Evolutionary conservation across 2,329 filamentous ascomycete genomes (phyloP).

Genomic region (Neoarthrinium moseri): DNA sequence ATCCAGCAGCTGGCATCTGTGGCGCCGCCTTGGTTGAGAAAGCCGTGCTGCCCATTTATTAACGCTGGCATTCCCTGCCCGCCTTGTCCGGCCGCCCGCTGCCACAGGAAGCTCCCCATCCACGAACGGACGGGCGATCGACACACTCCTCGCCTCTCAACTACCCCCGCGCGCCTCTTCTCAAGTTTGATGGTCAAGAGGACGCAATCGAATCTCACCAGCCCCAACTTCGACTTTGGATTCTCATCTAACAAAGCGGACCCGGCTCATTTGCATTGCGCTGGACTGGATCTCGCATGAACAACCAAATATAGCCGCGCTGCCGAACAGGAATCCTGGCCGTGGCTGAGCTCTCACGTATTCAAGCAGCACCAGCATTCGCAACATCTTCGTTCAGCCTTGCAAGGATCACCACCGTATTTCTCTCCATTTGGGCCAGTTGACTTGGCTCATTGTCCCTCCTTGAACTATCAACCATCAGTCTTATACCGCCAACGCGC

Average conservation of each 20-base stretch:
- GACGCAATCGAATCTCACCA: too few relatives aligned
- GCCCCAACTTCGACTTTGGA: background rate
- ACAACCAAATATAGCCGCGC: background rate
- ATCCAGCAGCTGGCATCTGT: too few relatives aligned
- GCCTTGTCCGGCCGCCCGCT: background rate
- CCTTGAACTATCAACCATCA: too few relatives aligned
- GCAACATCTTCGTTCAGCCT: background rate
- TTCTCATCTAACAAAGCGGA: conserved; percentile 17
- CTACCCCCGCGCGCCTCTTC: too few relatives aligned
- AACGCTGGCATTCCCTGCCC: background rate
- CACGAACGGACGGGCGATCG: too few relatives aligned
- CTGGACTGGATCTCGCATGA: conserved; percentile 7
- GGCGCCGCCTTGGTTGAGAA: too few relatives aligned
- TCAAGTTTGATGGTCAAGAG: too few relatives aligned
- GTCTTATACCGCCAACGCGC: too few relatives aligned
- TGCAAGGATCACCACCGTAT: background rate
- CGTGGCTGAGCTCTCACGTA: background rate
- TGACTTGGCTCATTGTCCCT: too few relatives aligned
- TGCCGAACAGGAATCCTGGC: background rate
- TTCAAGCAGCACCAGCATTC: background rate
- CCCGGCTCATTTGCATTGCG: conserved; percentile 12
- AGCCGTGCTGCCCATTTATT: background rate
- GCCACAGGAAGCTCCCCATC: background rate
- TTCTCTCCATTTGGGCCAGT: background rate
- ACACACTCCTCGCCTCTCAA: too few relatives aligned